A percentile compares a stretch with the other conserved stretches of the same genome.
These are phyloP conservation scores for Talaromyces albobiverticillius DNA, from an alignment of 2,329 filamentous ascomycete species.

Conservation along the genomic window DNA sequence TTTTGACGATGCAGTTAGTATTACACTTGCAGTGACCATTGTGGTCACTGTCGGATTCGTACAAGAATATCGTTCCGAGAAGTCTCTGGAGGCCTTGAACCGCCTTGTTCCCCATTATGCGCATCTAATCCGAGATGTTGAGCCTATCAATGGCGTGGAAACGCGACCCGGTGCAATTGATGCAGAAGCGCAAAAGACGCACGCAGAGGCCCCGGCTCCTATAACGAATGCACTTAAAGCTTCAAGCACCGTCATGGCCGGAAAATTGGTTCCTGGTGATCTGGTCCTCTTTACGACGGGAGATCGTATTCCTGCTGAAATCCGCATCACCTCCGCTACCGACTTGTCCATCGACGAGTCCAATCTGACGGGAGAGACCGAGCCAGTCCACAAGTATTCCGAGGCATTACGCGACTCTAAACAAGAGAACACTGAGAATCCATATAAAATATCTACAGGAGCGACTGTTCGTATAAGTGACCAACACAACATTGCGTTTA, in stretches of 20 bases:
- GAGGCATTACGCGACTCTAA: conserved; percentile 51
- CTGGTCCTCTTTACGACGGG: conserved; percentile 92
- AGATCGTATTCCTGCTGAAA: conserved; percentile 92
- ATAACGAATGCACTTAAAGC: conserved; percentile 66
- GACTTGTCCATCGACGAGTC: conserved; percentile 95
- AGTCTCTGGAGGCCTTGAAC: conserved; percentile 92
- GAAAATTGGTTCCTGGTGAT: conserved; percentile 86
- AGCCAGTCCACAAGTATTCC: conserved; percentile 77
- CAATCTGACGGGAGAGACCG: conserved; percentile 94
- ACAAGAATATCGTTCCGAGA: conserved; percentile 95
- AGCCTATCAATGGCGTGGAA: conserved; percentile 21
- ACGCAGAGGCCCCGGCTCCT: conserved; percentile 48
- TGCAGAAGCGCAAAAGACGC: conserved; percentile 50
- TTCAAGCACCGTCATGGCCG: conserved; percentile 81
- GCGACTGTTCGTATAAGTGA: conserved; percentile 69
- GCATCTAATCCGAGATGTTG: conserved; percentile 73
- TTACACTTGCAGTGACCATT: conserved; percentile 92
- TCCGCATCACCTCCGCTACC: conserved; percentile 85
- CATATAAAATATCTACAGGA: conserved; percentile 58
- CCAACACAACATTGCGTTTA: conserved; percentile 90
- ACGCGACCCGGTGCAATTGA: conserved; percentile 30
- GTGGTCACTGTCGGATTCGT: conserved; percentile 95
- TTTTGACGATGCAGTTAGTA: conserved; percentile 90
- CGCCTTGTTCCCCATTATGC: conserved; percentile 93
- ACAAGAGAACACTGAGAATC: conserved; percentile 44